Evolutionary conservation across 2,329 filamentous ascomycete genomes (phyloP).

Genomic region (Nectriaceae sp.): DNA sequence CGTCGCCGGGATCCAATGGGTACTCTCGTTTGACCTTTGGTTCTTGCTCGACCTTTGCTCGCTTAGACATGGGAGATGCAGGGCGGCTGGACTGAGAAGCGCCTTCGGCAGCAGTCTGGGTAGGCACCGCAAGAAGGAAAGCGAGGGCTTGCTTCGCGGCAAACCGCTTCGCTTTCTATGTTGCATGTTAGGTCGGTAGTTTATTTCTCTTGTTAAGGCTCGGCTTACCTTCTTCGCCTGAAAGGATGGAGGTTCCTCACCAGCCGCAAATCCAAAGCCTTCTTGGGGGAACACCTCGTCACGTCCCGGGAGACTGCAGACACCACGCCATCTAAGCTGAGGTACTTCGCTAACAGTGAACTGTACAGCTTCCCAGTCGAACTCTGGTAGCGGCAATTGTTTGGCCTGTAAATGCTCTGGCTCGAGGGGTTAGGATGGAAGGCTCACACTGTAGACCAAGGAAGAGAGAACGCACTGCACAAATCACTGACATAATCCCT

Average conservation of each 20-base stretch:
- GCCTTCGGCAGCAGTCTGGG: constrained; percentile 4
- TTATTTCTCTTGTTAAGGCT: too few relatives aligned
- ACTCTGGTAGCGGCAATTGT: not conserved
- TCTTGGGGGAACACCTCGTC: constrained; percentile 26
- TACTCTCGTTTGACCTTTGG: constrained; percentile 10
- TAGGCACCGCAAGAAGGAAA: constrained; percentile 39
- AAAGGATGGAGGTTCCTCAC: constrained; percentile 38
- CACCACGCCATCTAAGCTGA: constrained; percentile 24
- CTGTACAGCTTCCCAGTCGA: not conserved
- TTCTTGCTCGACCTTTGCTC: constrained; percentile 16
- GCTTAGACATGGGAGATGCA: constrained; percentile 10
- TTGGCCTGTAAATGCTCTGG: constrained; percentile 15
- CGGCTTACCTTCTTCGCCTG: constrained; percentile 46
- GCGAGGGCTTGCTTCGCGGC: constrained; percentile 51
- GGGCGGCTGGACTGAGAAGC: not conserved
- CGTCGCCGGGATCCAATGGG: constrained; percentile 1
- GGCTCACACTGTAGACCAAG: not conserved
- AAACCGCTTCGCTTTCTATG: constrained; percentile 51
- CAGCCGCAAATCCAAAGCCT: constrained; percentile 37
- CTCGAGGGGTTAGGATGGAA: not conserved
- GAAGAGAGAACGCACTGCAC: constrained; percentile 23
- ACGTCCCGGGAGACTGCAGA: constrained; percentile 24
- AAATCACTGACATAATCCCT: constrained; percentile 32
- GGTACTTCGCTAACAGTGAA: not conserved
- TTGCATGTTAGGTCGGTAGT: not conserved